Percentiles rank a stretch among this genome's conserved stretches.
phyloP scores from a whole-genome alignment of 495 filamentous ascomycete species.

The Xylaria telfairii region DNA sequence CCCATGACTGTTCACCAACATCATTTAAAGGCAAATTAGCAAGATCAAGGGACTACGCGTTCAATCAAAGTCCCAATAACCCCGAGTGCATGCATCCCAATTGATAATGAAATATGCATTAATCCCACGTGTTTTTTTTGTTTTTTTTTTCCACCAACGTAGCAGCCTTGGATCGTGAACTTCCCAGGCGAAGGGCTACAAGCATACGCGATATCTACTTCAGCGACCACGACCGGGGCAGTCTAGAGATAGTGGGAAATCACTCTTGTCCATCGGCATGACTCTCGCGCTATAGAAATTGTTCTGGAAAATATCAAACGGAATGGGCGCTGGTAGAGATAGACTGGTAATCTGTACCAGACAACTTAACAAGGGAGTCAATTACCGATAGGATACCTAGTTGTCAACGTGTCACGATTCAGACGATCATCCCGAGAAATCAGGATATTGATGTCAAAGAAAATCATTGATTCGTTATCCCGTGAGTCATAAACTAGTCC shows the following conservation, averaged over 20 bases:
- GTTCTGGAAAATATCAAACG: no score
- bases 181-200: background rate
- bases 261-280: background rate
- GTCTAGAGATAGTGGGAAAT: background rate
- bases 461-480: background rate
- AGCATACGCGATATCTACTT: background rate
- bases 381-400: background rate
- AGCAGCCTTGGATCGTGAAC: background rate
- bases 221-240: background rate
- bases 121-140: background rate
- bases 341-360: background rate
- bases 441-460: background rate
- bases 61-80: background rate
- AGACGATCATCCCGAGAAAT: background rate
- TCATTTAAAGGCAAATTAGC: background rate
- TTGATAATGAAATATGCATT: background rate
- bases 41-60: background rate
- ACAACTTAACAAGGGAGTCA: background rate
- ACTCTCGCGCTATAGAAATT: background rate
- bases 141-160: background rate
- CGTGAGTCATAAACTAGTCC: background rate
- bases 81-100: background rate
- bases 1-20: background rate
- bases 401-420: background rate
- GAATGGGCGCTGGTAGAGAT: no score